Percentiles rank a stretch among this genome's conserved stretches.
Conservation (phyloP, 306 rosid species). For the Gleditsia sinensis region DNA sequence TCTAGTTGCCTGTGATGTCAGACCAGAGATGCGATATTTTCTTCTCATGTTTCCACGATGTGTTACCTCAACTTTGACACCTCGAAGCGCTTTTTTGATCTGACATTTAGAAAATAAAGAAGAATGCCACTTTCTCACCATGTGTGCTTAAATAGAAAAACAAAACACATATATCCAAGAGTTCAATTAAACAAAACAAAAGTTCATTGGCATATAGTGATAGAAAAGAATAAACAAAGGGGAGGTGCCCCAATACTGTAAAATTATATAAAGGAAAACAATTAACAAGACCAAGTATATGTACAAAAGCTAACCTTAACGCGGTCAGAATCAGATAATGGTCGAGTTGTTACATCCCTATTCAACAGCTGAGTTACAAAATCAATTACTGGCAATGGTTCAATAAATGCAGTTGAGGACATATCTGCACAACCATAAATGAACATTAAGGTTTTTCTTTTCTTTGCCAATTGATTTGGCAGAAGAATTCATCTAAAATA, state of each 20-base stretch:
- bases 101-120: slow-evolving; percentile 31
- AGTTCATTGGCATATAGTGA: neutral
- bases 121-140: neutral
- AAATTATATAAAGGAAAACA: neutral
- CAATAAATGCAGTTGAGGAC: slow-evolving; percentile 97
- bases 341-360: slow-evolving; percentile 75
- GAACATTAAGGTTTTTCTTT: neutral
- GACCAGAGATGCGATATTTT: slow-evolving; percentile 87
- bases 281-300: neutral
- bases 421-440: slow-evolving; percentile 60
- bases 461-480: neutral
- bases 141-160: neutral
- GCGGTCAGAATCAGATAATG: slow-evolving; percentile 89
- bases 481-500: neutral
- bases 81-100: slow-evolving; percentile 95
- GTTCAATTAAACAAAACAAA: neutral
- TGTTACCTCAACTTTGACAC: slow-evolving; percentile 95
- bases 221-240: neutral
- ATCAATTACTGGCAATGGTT: slow-evolving; percentile 92
- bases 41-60: slow-evolving; percentile 96
- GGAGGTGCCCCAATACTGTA: neutral
- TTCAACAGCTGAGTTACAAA: slow-evolving; percentile 80
- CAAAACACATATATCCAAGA: neutral
- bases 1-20: slow-evolving; percentile 91
- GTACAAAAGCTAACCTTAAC: slow-evolving; percentile 66